Evolutionary conservation across 1,284 basidiomycete species (phyloP).

Genomic region (Trichosporon asahii): DNA sequence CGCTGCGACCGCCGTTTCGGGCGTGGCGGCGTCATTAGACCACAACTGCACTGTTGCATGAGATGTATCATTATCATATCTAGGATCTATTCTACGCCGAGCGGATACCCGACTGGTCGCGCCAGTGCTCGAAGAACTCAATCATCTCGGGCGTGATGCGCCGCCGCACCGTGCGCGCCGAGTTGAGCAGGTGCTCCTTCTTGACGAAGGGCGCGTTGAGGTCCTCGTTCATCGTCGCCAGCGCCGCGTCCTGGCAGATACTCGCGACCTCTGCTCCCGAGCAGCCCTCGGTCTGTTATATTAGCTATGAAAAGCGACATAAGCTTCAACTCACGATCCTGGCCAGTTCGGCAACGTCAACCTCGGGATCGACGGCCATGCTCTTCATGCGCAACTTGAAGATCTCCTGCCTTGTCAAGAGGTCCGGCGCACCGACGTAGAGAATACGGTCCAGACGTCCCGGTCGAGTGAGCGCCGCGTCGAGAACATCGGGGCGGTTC

Average conservation of each 20-base stretch:
- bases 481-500: conserved; percentile 89
- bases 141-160: conserved; percentile 85
- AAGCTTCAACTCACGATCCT: conserved; percentile 59
- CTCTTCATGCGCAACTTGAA: conserved; percentile 68
- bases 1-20: neutral
- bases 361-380: conserved; percentile 73
- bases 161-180: conserved; percentile 67
- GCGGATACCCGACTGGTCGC: conserved; percentile 52
- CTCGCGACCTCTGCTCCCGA: conserved; percentile 92
- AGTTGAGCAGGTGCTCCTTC: conserved; percentile 68
- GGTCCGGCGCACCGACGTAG: conserved; percentile 89
- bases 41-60: conserved; percentile 6
- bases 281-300: conserved; percentile 77
- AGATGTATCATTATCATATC: conserved; percentile 15
- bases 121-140: conserved; percentile 63
- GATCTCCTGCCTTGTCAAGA: conserved; percentile 74
- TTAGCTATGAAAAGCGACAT: neutral
- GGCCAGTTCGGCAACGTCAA: conserved; percentile 71
- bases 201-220: conserved; percentile 73
- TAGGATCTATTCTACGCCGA: conserved; percentile 31
- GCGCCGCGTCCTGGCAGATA: conserved; percentile 93
- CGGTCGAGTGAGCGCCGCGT: conserved; percentile 89
- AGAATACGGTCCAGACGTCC: conserved; percentile 92
- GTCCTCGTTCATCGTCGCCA: conserved; percentile 82
- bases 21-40: neutral